Percentiles rank a stretch among this genome's conserved stretches.
Evolutionary conservation across 768 basidiomycete species (phyloP).

Genomic region (Multifurca ochricompacta): DNA sequence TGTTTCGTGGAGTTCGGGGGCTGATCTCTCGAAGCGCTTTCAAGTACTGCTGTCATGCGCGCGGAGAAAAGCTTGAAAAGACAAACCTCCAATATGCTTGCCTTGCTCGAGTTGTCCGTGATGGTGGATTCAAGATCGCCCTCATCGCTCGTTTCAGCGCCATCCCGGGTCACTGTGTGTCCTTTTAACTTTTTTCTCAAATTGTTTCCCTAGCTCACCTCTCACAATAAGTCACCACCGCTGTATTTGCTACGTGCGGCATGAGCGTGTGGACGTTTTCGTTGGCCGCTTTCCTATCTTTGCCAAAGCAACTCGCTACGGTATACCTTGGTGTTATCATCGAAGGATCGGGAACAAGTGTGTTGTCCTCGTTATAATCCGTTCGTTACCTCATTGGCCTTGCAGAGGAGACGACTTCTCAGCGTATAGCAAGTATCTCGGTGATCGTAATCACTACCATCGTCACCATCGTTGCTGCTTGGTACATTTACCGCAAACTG

Average conservation of each 20-base stretch:
- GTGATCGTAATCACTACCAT: slow-evolving; percentile 62
- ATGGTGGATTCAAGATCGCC: slow-evolving; percentile 83
- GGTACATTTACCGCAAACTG: slow-evolving; percentile 76
- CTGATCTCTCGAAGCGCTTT: slow-evolving; percentile 50
- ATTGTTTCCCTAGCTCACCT: background rate
- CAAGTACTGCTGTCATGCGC: slow-evolving; percentile 66
- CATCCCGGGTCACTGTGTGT: slow-evolving; percentile 80
- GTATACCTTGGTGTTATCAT: slow-evolving; percentile 85
- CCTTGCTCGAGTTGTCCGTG: slow-evolving; percentile 55
- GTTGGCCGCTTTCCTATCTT: slow-evolving; percentile 69
- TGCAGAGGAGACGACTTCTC: slow-evolving; percentile 37
- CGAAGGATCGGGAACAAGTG: slow-evolving; percentile 27
- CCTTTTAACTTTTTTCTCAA: background rate
- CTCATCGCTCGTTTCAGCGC: slow-evolving; percentile 71
- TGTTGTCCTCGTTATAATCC: background rate
- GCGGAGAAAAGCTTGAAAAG: slow-evolving; percentile 60
- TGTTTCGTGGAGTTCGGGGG: background rate
- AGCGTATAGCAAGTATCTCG: slow-evolving; percentile 52
- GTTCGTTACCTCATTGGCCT: background rate
- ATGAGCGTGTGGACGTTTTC: slow-evolving; percentile 75
- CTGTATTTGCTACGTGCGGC: slow-evolving; percentile 83
- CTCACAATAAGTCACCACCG: slow-evolving; percentile 61
- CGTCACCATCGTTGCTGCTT: slow-evolving; percentile 71
- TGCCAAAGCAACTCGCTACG: slow-evolving; percentile 88
- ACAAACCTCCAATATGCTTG: slow-evolving; percentile 41